Percentiles rank a stretch among this genome's conserved stretches.
Evolutionary conservation across 2,329 filamentous ascomycete species (phyloP).

Genomic region (Meredithiella fracta): DNA sequence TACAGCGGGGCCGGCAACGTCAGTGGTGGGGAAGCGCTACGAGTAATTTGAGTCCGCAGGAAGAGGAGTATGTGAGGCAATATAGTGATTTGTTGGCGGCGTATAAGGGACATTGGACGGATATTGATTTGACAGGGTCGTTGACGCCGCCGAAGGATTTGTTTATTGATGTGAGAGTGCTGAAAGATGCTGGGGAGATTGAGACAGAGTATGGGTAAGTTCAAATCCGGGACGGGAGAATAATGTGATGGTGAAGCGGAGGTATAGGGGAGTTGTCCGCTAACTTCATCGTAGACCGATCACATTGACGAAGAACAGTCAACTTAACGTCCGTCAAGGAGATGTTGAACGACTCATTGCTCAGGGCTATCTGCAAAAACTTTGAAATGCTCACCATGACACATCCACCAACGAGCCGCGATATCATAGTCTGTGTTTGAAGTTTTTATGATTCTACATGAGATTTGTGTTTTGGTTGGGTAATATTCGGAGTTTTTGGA

Average conservation of each 20-base stretch:
- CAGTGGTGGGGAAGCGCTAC: slow-evolving; percentile 15
- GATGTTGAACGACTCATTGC: slow-evolving; percentile 90
- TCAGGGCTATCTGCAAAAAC: slow-evolving; percentile 84
- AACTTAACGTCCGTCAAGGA: slow-evolving; percentile 90
- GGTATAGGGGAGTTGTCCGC: background rate
- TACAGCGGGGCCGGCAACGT: slow-evolving; percentile 29
- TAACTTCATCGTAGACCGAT: slow-evolving; percentile 48
- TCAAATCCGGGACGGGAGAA: background rate
- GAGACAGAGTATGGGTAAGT: slow-evolving; percentile 95
- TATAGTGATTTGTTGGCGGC: slow-evolving; percentile 87
- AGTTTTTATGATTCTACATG: too few species aligned
- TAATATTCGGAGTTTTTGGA: too few species aligned
- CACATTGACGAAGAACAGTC: slow-evolving; percentile 92
- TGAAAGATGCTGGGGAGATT: slow-evolving; percentile 95
- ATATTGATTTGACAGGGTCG: slow-evolving; percentile 87
- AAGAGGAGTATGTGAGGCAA: slow-evolving; percentile 87
- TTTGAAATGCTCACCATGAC: slow-evolving; percentile 23
- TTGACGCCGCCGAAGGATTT: slow-evolving; percentile 87
- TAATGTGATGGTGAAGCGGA: background rate
- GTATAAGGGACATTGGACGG: slow-evolving; percentile 96
- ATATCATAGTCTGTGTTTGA: background rate
- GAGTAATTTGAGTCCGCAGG: slow-evolving; percentile 80
- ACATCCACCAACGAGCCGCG: too few species aligned
- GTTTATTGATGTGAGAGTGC: slow-evolving; percentile 88
- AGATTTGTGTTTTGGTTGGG: too few species aligned